Conservation (phyloP, 768 basidiomycete species). For the Calvatia gigantea region DNA sequence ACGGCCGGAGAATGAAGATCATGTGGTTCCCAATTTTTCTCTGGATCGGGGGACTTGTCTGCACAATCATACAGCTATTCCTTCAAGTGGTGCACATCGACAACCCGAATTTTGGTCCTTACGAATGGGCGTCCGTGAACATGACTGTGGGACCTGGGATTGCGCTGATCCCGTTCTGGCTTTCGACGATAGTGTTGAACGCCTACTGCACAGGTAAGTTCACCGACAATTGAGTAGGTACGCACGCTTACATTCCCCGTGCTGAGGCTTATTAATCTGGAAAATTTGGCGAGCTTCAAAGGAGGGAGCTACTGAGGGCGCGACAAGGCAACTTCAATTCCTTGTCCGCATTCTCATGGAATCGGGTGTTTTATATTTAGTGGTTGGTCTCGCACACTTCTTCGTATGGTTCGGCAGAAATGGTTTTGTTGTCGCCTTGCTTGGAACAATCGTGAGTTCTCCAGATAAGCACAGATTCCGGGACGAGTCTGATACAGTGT, state of each 20-base stretch:
- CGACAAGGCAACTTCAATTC: neutral
- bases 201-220: conserved; percentile 11
- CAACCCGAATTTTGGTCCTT: conserved; percentile 3
- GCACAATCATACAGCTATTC: conserved; percentile 1
- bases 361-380: neutral
- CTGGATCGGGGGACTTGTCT: conserved; percentile 10
- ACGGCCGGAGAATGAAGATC: neutral
- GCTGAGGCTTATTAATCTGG: neutral
- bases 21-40: conserved; percentile 9
- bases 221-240: neutral
- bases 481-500: neutral
- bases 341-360: neutral
- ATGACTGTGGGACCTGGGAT: conserved; percentile 11
- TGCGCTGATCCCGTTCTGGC: conserved; percentile 11
- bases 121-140: neutral
- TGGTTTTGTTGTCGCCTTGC: neutral
- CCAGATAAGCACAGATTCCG: neutral
- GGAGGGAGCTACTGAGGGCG: neutral
- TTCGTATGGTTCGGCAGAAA: neutral
- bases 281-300: neutral
- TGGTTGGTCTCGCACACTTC: neutral
- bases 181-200: conserved; percentile 11
- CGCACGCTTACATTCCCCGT: neutral
- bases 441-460: neutral
- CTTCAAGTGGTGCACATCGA: neutral